Conservation (phyloP, 2,329 filamentous ascomycete species). For the Hypoxylon sp. region DNA sequence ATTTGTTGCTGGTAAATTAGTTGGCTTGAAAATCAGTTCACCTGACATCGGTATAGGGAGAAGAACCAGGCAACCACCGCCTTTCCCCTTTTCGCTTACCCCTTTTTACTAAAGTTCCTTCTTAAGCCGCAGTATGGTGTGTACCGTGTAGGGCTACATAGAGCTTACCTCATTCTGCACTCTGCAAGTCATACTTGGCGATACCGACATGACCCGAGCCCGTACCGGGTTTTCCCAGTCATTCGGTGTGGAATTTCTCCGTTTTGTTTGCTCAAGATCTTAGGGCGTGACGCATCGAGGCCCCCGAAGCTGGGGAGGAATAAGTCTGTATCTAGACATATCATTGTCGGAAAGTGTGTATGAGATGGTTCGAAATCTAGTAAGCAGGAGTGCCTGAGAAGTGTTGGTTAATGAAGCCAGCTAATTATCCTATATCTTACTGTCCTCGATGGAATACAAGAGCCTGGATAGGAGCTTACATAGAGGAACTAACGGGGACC, state of each 20-base stretch:
- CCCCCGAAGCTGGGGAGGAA: neutral
- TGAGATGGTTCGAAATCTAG: neutral
- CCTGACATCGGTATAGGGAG: neutral
- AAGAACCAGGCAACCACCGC: neutral
- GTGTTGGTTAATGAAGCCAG: neutral
- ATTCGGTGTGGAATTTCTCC: neutral
- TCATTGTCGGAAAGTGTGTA: neutral
- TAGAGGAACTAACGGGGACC: neutral
- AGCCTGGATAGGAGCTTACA: neutral
- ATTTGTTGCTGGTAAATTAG: neutral
- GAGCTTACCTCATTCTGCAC: constrained; percentile 1
- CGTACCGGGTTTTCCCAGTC: neutral
- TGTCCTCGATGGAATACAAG: neutral
- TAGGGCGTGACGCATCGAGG: neutral
- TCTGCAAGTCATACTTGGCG: neutral
- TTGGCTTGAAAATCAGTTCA: neutral
- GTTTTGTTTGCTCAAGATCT: neutral
- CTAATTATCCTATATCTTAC: neutral
- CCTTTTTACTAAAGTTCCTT: neutral
- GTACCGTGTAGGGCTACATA: neutral
- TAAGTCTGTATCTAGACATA: neutral
- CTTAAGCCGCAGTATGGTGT: neutral
- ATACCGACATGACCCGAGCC: neutral
- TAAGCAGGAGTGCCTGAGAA: neutral
- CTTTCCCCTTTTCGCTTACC: neutral